Evolutionary conservation across 441 rosid species (phyloP), one percentile per base, ranked within the genome.

Genomic region (Melastoma candidum): DNA sequence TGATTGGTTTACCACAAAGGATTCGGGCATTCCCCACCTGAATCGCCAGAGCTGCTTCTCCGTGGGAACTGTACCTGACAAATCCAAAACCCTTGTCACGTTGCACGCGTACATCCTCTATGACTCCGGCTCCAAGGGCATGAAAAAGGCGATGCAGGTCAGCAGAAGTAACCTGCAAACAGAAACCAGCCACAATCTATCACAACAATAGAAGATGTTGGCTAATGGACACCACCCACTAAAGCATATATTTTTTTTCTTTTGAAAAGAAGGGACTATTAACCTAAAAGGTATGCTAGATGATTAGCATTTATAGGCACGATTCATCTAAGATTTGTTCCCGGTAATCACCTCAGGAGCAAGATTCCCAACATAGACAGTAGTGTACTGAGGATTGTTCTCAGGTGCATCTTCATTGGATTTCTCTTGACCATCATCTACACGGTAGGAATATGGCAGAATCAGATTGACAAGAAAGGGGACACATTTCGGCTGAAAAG

Each of bases 71-170:
- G 68, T 75, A 87, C 71, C 93, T 80, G 51, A 87, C 87, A 64
- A 87, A 87, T 36, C 96, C 96, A 67, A 87, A 87, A 49, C 93
- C 87, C 60, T 87, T 87, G 44, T 87, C 96, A 1, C 88, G 80
- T 55, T 87, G 96, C 64, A 87, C 74, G 43, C 96, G 78, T 25
- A 82, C 83, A 70, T 87, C 96, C 57, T 87, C 96, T 58, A 87
- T 84, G 44, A 63, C 70, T 61, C 90, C 96, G 61, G 78, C 78
- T 48, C 87, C 83, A 56, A 87, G 76, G 36, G 70, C 29, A 67
- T 79, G 82, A 63, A 87, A 87, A 44, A 63, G 73, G 44, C 74
- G 68, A 68, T 84, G 96, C 29, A 87, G 90, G 54, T 84, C 88
- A 48, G 48, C 77, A 58, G 73, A 71, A 53, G 86, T 74, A 54